phyloP scores from a whole-genome alignment of 192 early-diverging fungal genomes.

The Mortierella hygrophila region DNA sequence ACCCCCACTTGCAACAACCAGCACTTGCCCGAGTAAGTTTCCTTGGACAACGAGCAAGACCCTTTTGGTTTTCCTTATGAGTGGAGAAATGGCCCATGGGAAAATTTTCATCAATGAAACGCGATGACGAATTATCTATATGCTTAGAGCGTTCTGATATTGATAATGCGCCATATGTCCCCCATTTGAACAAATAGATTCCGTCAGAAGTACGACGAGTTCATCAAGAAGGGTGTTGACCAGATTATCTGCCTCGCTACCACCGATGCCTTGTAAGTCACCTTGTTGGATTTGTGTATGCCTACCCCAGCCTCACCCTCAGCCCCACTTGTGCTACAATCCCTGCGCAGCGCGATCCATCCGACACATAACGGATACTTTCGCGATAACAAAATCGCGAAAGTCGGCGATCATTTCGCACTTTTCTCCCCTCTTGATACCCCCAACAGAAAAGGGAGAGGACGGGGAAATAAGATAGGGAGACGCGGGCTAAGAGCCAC shows the following conservation, averaged over 20 bases:
- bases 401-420: not conserved
- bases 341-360: not conserved
- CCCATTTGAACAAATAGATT: constrained; percentile 56
- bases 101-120: not conserved
- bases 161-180: not conserved
- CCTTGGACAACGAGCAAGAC: not conserved
- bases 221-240: constrained; percentile 79
- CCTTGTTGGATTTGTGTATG: constrained; percentile 29
- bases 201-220: constrained; percentile 61
- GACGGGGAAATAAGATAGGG: not conserved
- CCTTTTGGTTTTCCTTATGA: not conserved
- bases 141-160: not conserved
- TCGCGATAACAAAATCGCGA: not conserved
- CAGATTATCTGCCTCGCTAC: constrained; percentile 77
- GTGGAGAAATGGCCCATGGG: not conserved
- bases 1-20: constrained; percentile 69
- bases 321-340: not conserved
- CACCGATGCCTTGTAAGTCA: constrained; percentile 63
- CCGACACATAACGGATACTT: not conserved
- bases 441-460: not conserved
- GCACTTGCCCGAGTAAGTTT: constrained; percentile 67
- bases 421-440: not conserved
- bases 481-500: not conserved
- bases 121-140: not conserved
- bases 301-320: constrained; percentile 8